phyloP scores from a whole-genome alignment of 495 filamentous ascomycete genomes.

The Rusavskia elegans region DNA sequence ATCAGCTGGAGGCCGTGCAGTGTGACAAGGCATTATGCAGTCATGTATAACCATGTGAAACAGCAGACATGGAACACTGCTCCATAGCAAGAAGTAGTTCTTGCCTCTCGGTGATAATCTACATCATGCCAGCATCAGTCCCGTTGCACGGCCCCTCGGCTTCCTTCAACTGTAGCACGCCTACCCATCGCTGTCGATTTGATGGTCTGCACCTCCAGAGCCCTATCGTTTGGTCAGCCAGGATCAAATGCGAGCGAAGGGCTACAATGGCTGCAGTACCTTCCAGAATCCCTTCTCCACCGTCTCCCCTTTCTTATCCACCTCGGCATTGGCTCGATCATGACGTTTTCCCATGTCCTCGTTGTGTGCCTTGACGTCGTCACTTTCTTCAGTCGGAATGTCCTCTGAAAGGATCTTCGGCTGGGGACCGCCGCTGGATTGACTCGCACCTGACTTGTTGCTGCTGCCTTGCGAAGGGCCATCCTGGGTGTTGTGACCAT shows the following conservation, averaged over 20 bases:
- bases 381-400: slow-evolving; percentile 3
- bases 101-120: too few relatives aligned
- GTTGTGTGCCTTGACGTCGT: slow-evolving; percentile 12
- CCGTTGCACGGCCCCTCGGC: neutral
- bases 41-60: too few relatives aligned
- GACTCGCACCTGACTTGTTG: neutral
- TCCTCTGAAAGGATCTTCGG: slow-evolving; percentile 14
- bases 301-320: slow-evolving; percentile 9
- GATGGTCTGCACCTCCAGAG: slow-evolving; percentile 11
- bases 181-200: neutral
- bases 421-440: slow-evolving; percentile 7
- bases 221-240: neutral
- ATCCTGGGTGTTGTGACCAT: slow-evolving; percentile 11
- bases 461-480: slow-evolving; percentile 2
- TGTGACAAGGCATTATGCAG: too few relatives aligned
- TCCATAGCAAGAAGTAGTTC: too few relatives aligned
- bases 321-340: slow-evolving; percentile 13
- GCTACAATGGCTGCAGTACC: neutral
- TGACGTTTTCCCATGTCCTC: slow-evolving; percentile 15
- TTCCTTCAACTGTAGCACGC: neutral
- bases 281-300: slow-evolving; percentile 16
- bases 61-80: too few relatives aligned
- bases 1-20: too few relatives aligned
- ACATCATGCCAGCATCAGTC: too few relatives aligned
- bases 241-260: neutral